A percentile compares a stretch with the other conserved stretches of the same genome.
Evolutionary conservation across 768 basidiomycete genomes (phyloP).

Genomic region (Lentinula raphanica): DNA sequence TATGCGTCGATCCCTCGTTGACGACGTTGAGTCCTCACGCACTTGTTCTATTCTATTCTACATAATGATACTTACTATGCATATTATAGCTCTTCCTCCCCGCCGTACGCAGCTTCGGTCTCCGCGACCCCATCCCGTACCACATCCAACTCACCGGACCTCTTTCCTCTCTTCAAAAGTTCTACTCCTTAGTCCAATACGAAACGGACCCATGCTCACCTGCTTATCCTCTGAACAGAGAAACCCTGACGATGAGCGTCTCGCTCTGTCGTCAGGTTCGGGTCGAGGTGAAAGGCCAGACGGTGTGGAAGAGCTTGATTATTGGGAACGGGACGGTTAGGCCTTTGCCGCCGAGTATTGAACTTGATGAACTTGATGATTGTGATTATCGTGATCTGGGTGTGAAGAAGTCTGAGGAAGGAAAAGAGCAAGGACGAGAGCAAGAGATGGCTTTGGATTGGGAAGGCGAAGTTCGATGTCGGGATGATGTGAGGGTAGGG

Average conservation of each 20-base stretch:
- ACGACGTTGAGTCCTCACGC: no score
- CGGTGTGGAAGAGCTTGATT: neutral
- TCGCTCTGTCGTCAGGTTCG: constrained; percentile 2
- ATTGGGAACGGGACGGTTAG: neutral
- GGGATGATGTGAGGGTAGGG: neutral
- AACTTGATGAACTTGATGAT: neutral
- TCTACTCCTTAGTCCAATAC: neutral
- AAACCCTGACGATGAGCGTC: neutral
- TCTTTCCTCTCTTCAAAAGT: constrained; percentile 1
- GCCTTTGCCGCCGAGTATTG: neutral
- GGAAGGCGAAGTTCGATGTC: constrained; percentile 4
- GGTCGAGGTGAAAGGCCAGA: constrained; percentile 4
- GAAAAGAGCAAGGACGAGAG: no score
- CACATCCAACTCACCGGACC: constrained; percentile 6
- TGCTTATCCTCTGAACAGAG: neutral
- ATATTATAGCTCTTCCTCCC: constrained; percentile 6
- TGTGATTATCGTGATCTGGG: no score
- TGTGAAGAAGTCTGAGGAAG: no score
- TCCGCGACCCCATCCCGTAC: constrained; percentile 1
- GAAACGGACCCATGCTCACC: neutral
- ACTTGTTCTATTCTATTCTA: no score
- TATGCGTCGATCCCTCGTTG: no score
- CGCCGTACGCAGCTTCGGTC: constrained; percentile 5
- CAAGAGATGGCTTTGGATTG: constrained; percentile 4
- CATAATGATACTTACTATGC: no score